Base-by-base conservation (phyloP, 768 basidiomycete genomes). In the Dendrothele bispora region DNA sequence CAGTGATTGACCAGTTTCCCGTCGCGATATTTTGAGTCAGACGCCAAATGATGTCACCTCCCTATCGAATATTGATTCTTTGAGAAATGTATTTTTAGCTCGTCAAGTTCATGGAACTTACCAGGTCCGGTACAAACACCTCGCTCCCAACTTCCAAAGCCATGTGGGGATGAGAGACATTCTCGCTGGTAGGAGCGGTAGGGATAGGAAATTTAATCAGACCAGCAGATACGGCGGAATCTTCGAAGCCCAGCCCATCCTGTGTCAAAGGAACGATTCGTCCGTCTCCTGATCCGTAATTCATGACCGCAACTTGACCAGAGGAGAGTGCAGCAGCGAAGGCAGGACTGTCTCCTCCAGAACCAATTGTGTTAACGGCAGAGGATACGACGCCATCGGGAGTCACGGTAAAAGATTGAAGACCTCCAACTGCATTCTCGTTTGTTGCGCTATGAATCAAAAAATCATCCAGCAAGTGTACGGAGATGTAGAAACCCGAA, bases 41-140 rank as follows among this genome's bases (percentile, higher is more conserved):
- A 30, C 84, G 70, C 83, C 84, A 86, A 40, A 85, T 73, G 55
- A 73, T 83, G 62, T 85, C 83, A 2, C 66, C 77, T 22, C 83
- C 83, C 81, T 83, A 50, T 35, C 14, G n/a, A 34, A 12, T n/a
- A n/a, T n/a, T n/a, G n/a, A n/a, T n/a, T n/a, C n/a, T n/a, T n/a
- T n/a, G n/a, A n/a, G n/a, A n/a, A n/a, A n/a, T n/a, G n/a, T n/a
- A n/a, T n/a, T n/a, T n/a, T n/a, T n/a, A n/a, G n/a, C n/a, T n/a
- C n/a, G n/a, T n/a, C n/a, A n/a, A n/a, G n/a, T n/a, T n/a, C n/a
- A n/a, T n/a, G 24, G 15, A 26, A 57, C 71, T 43, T 45, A 80
- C 82, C 49, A 85, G 68, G 61, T 84, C 84, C 10, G 83, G 74
- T 12, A 85, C 69, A 52, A 86, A 72, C 15, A 85, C 61, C 53